Conservation (phyloP, 805 yeast genomes). For the Schwanniomyces polymorphus region DNA sequence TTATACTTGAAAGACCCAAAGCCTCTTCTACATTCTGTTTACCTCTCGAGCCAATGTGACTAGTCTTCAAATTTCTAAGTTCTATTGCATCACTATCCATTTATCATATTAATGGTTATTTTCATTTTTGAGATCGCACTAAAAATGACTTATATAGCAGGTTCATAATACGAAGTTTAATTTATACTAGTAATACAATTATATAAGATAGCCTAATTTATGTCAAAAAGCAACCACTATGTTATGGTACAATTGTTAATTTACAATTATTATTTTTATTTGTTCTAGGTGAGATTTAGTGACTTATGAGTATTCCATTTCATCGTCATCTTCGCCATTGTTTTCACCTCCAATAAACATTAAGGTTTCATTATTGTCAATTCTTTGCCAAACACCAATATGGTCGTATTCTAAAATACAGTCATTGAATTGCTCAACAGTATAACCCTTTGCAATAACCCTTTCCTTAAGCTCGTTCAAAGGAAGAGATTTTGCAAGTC, state of each 20-base stretch:
- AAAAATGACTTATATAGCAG: background rate
- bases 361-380: slow-evolving; percentile 67
- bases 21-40: background rate
- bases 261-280: background rate
- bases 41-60: background rate
- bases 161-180: background rate
- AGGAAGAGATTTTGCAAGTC: slow-evolving; percentile 27
- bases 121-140: background rate
- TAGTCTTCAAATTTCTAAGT: background rate
- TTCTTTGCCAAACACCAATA: slow-evolving; percentile 72
- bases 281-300: background rate
- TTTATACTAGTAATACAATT: background rate
- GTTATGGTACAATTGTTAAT: background rate
- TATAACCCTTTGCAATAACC: slow-evolving; percentile 78
- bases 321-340: slow-evolving; percentile 37
- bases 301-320: slow-evolving; percentile 18
- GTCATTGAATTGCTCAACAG: slow-evolving; percentile 71
- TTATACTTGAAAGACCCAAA: background rate
- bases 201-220: background rate
- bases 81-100: background rate
- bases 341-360: slow-evolving; percentile 50
- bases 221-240: background rate
- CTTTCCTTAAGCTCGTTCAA: slow-evolving; percentile 58
- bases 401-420: slow-evolving; percentile 74
- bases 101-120: background rate